A percentile compares a stretch with the other conserved stretches of the same genome.
These are phyloP conservation scores for Hypoxylon cercidicola DNA, from an alignment of 495 filamentous ascomycete genomes.

Conservation along the genomic window DNA sequence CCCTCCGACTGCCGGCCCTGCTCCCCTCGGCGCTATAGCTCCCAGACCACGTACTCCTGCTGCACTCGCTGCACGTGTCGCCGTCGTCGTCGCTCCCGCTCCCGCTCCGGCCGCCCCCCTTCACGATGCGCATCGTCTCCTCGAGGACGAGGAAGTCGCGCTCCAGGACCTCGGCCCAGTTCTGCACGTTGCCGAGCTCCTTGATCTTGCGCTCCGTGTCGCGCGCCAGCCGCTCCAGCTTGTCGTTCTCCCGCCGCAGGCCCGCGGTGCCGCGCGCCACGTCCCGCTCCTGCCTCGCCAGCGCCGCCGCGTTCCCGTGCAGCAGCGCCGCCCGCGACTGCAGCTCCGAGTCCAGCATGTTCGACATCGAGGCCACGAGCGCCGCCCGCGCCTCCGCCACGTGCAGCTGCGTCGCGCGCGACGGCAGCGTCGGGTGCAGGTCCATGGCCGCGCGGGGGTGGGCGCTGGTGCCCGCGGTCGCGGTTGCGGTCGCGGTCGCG, in stretches of 20 bases:
- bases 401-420: constrained; percentile 54
- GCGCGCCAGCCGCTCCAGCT: constrained; percentile 73
- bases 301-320: constrained; percentile 74
- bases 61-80: constrained; percentile 45
- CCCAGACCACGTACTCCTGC: constrained; percentile 48
- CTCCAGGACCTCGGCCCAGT: constrained; percentile 97
- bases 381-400: constrained; percentile 75
- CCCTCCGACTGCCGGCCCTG: constrained; percentile 43
- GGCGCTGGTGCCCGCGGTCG: constrained; percentile 22
- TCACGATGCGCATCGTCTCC: constrained; percentile 79
- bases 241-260: constrained; percentile 77
- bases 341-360: constrained; percentile 77
- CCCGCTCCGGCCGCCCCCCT: constrained; percentile 51
- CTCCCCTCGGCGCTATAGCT: constrained; percentile 48
- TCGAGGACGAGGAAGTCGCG: constrained; percentile 87
- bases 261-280: constrained; percentile 70
- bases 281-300: constrained; percentile 78
- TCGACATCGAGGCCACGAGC: constrained; percentile 79
- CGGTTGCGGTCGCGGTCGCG: constrained; percentile 20
- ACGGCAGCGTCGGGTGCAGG: constrained; percentile 41
- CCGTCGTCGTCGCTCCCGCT: constrained; percentile 35
- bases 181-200: constrained; percentile 95
- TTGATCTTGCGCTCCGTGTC: constrained; percentile 79
- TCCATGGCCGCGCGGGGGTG: constrained; percentile 32
- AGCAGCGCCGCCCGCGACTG: constrained; percentile 78